phyloP scores from a whole-genome alignment of 257 asterid genomes.

The Solanum infundibuliforme region DNA sequence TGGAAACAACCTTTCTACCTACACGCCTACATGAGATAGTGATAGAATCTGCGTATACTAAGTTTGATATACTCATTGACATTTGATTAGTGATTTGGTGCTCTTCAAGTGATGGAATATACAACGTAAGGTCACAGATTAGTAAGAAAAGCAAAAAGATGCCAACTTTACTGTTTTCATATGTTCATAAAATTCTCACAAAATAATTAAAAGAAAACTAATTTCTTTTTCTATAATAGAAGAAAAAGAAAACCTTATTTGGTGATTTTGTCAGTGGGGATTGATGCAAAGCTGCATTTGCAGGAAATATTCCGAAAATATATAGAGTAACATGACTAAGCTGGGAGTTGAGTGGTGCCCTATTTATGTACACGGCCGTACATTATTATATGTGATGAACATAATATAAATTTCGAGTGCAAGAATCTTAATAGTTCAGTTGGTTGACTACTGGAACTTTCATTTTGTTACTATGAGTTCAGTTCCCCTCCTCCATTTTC shows the following conservation, averaged over 20 bases:
- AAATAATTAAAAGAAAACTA: neutral
- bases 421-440: neutral
- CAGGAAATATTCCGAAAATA: neutral
- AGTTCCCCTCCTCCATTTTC: too few relatives aligned
- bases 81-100: neutral
- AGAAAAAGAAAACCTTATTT: neutral
- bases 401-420: neutral
- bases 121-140: neutral
- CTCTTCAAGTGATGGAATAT: neutral
- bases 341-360: neutral
- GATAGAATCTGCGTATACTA: too few relatives aligned
- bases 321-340: neutral
- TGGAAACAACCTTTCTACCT: neutral
- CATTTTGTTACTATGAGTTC: too few relatives aligned
- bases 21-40: neutral
- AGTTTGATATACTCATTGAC: neutral
- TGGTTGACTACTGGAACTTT: neutral
- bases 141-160: neutral
- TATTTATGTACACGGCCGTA: neutral
- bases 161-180: neutral
- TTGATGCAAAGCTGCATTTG: neutral
- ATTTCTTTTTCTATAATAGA: too few relatives aligned
- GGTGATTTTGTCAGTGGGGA: neutral
- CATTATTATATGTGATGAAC: neutral
- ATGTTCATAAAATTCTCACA: neutral